Evolutionary conservation across 2,329 filamentous ascomycete species (phyloP), one percentile per base, ranked within the genome.

Genomic region (Xenoacremonium recifei): DNA sequence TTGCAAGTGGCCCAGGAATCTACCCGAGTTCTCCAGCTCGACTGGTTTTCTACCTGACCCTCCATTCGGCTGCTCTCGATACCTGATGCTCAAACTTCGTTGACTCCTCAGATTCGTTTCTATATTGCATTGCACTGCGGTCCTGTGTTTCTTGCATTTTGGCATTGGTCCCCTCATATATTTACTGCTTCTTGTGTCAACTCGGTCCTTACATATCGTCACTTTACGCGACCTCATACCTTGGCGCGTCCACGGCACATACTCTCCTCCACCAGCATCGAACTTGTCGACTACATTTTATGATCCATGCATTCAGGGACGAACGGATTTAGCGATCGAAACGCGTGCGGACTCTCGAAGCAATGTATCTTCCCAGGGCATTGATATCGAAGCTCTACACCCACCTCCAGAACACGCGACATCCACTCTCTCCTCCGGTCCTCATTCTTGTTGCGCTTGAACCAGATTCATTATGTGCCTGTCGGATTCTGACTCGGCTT

Each of bases 391-490:
- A 92, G 58, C 83, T 97, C 58, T 99, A 99, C 74, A 79, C 80
- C 46, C 87, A 96, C 67, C 86, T 99, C 42, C 82, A 95, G 65
- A 82, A 80, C 65, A 87, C 87, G 33, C 85, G 91, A 53, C 89
- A 96, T 62, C 86, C 91, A n/a, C 81, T 92, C 38, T 93, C 90
- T 15, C 87, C 92, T 29, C 91, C 91, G 1, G 89, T 97, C 40
- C 78, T 97, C 19, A 82, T 99, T 50, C 86, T 99, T 42, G 91
- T 91, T 51, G 88, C 92, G 25, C 87, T 97, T 62, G 92, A 96
- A 61, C 90, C 93, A 41, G 93, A 99, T 70, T 88, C 93, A 50
- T 82, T 99, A 48, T 97, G 92, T 68, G 93, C 91, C 49, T 95
- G 90, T 64, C 89, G 91, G 48, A 96, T 99, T 47, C 81, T 99